These are phyloP conservation scores for Alternaria sp. DNA, from an alignment of 2,329 filamentous ascomycete genomes.

Conservation along the genomic window DNA sequence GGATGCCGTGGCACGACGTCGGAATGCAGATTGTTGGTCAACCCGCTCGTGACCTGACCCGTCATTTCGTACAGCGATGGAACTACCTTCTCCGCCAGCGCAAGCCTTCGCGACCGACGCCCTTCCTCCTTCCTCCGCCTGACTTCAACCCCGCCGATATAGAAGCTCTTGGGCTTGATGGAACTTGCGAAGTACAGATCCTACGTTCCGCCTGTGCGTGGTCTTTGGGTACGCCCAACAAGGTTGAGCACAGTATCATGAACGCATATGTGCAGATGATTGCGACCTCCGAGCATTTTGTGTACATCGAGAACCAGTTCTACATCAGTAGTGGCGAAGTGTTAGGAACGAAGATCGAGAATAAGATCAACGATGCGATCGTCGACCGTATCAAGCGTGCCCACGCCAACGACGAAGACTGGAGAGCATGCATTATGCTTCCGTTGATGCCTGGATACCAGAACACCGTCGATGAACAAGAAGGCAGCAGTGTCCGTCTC, in stretches of 20 bases:
- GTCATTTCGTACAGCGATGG: conserved; percentile 98
- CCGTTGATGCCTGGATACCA: conserved; percentile 99
- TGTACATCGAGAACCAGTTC: conserved; percentile 99
- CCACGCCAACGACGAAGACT: conserved; percentile 81
- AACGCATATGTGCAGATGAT: conserved; percentile 95
- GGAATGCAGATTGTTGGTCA: conserved; percentile 98
- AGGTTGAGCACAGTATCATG: conserved; percentile 93
- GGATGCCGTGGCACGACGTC: conserved; percentile 99
- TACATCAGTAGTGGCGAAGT: conserved; percentile 94
- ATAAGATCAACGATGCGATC: conserved; percentile 91
- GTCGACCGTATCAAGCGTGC: conserved; percentile 91
- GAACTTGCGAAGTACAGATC: conserved; percentile 96
- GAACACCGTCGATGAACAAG: conserved; percentile 91
- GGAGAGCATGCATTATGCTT: conserved; percentile 88
- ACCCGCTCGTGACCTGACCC: conserved; percentile 88
- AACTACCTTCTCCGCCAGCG: conserved; percentile 94
- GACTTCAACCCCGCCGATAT: conserved; percentile 88
- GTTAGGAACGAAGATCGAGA: conserved; percentile 84
- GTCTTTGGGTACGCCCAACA: conserved; percentile 84
- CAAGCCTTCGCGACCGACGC: conserved; percentile 90
- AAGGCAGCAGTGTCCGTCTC: conserved; percentile 90
- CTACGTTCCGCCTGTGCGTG: conserved; percentile 87
- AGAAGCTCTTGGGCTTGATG: conserved; percentile 84
- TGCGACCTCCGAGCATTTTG: conserved; percentile 92
- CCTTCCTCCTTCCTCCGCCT: conserved; percentile 89